These are phyloP conservation scores for Eudorina sp. DNA, from an alignment of 139 green algal species.

Conservation along the genomic window DNA sequence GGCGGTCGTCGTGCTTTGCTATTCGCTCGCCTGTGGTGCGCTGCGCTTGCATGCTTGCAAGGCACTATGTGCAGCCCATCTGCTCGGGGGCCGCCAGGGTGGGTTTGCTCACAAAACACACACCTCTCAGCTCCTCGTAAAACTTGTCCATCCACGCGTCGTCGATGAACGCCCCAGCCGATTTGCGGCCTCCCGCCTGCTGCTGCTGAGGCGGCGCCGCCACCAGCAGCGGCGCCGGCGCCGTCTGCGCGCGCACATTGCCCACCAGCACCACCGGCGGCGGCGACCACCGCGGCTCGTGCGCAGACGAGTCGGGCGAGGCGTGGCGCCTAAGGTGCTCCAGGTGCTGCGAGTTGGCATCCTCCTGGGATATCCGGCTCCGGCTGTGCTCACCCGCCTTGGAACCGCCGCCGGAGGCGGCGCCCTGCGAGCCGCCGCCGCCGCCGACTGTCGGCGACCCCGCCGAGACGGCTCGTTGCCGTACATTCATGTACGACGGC, in stretches of 20 bases:
- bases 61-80: no score
- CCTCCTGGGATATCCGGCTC: background rate
- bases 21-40: no score
- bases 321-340: background rate
- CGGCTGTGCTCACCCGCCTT: background rate
- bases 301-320: background rate
- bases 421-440: background rate
- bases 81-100: no score
- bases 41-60: no score
- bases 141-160: slow-evolving; percentile 22
- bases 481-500: background rate
- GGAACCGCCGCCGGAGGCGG: background rate
- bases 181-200: background rate
- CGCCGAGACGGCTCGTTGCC: background rate
- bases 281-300: background rate
- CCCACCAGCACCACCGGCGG: background rate
- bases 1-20: no score
- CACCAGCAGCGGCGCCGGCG: background rate
- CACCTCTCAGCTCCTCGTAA: background rate
- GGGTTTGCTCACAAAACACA: no score
- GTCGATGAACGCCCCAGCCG: background rate
- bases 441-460: background rate
- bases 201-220: background rate
- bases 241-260: background rate
- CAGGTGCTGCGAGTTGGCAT: background rate